These are phyloP conservation scores for Jackrogersella minutella DNA, from an alignment of 495 filamentous ascomycete species.

Conservation along the genomic window DNA sequence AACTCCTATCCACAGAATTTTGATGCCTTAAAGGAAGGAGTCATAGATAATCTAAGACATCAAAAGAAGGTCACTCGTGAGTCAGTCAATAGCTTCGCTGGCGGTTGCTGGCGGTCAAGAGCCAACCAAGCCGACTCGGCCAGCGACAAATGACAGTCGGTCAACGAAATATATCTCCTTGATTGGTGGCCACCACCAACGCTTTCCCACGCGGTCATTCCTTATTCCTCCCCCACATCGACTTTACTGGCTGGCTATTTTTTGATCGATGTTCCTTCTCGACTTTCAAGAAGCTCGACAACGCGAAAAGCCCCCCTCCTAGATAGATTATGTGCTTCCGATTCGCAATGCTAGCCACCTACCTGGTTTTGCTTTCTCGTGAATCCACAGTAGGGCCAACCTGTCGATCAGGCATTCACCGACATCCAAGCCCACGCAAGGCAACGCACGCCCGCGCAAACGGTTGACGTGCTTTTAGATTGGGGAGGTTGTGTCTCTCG, in stretches of 20 bases:
- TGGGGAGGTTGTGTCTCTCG: conserved; percentile 5
- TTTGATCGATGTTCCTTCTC: conserved; percentile 4
- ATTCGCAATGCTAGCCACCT: conserved; percentile 13
- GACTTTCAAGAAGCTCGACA: neutral
- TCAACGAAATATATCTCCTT: conserved; percentile 22
- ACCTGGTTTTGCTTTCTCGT: conserved; percentile 9
- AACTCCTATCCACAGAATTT: conserved; percentile 20
- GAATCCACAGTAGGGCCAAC: conserved; percentile 20
- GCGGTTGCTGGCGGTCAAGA: conserved; percentile 41
- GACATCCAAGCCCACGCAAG: conserved; percentile 2
- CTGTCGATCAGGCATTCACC: conserved; percentile 11
- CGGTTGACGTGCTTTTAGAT: conserved; percentile 7
- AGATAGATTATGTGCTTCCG: conserved; percentile 2
- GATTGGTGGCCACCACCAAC: conserved; percentile 17
- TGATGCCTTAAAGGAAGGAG: neutral
- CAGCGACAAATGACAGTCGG: conserved; percentile 31
- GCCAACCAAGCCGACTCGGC: conserved; percentile 34
- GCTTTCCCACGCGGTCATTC: conserved; percentile 15
- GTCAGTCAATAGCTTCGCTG: conserved; percentile 11
- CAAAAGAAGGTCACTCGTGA: neutral
- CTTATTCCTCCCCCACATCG: conserved; percentile 15
- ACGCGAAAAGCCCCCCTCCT: neutral
- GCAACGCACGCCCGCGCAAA: neutral
- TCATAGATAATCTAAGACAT: neutral
- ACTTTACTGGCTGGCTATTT: conserved; percentile 6